These are phyloP conservation scores for Platismatia glauca DNA, from an alignment of 495 filamentous ascomycete genomes.

Conservation along the genomic window DNA sequence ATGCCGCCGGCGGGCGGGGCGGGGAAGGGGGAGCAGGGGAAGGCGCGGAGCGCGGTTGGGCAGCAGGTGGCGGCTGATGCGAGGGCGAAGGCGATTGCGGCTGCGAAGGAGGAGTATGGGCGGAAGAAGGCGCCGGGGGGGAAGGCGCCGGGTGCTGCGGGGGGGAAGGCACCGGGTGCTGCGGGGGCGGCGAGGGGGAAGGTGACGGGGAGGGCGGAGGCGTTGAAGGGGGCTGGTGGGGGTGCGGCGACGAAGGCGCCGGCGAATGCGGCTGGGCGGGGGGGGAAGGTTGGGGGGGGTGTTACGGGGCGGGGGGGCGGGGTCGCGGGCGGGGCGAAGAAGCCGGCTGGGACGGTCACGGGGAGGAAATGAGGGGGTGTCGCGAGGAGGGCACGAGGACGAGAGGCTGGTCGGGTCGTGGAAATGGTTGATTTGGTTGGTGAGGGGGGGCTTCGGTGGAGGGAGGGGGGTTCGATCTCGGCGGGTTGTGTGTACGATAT, in stretches of 20 bases:
- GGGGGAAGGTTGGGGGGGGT: neutral
- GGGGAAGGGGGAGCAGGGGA: neutral
- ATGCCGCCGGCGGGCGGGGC: neutral
- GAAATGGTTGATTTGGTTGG: no score
- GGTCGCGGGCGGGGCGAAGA: neutral
- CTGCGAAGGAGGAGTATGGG: neutral
- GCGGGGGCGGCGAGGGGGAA: neutral
- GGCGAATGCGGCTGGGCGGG: neutral
- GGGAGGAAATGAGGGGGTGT: neutral
- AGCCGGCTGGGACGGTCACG: neutral
- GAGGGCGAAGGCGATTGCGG: constrained; percentile 3
- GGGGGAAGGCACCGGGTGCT: neutral
- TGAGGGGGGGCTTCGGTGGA: no score
- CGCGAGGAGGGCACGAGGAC: no score
- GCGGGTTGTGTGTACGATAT: no score
- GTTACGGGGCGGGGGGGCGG: neutral
- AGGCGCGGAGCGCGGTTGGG: constrained; percentile 7
- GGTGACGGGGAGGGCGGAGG: constrained; percentile 6
- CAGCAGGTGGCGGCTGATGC: constrained; percentile 8
- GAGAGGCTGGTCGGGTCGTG: no score
- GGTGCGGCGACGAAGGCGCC: neutral
- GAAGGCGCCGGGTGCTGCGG: neutral
- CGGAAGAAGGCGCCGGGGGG: neutral
- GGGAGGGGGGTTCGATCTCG: no score
- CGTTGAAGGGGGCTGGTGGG: neutral